Base-by-base conservation (phyloP, 164 flowering plant species). In the Annona cherimola region DNA sequence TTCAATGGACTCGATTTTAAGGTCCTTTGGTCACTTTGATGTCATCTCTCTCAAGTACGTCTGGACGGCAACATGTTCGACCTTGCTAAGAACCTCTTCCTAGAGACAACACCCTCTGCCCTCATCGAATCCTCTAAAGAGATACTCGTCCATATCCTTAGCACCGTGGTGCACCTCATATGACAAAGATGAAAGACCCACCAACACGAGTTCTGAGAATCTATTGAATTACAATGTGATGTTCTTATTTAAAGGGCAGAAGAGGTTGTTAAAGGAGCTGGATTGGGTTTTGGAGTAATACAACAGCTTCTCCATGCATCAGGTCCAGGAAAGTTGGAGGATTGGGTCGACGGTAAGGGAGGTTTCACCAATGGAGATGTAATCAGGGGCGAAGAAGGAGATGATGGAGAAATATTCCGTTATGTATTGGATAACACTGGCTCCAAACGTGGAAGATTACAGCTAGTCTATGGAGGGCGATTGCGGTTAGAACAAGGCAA, bases 371-470 rank as follows among this genome's bases (percentile, higher is more conserved):
- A 79, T 72, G 18, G 96, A 90, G 69, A 63, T 93, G 88, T 67
- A 71, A 68, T 83, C 77, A 3, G 79, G 67, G 78, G 75, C 79
- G 78, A 85, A 82, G 78, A 87, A 76, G 82, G 87, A 87, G 73
- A n/a, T 70, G 83, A 72, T 87, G 85, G 90, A 88, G 89, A 82
- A 83, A 75, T 78, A 74, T 5, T 83, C 87, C 2, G 87, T 88
- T 0, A 94, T 93, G 40, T 95, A 89, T 20, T 93, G 98, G 99
- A 93, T 98, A 0, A 91, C 99, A 0, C 68, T 93, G 80, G 97
- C 99, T 0, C 98, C 98, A 0, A 90, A 93, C 77, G 98, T 93
- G 79, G 99, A 93, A 86, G 98, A 95, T 69, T 93, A 93, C 63
- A 89, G 92, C 66, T 85, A 92, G 2, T 63, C 20, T 1, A 80